phyloP scores from a whole-genome alignment of 768 basidiomycete genomes.

The Boletus edulis region DNA sequence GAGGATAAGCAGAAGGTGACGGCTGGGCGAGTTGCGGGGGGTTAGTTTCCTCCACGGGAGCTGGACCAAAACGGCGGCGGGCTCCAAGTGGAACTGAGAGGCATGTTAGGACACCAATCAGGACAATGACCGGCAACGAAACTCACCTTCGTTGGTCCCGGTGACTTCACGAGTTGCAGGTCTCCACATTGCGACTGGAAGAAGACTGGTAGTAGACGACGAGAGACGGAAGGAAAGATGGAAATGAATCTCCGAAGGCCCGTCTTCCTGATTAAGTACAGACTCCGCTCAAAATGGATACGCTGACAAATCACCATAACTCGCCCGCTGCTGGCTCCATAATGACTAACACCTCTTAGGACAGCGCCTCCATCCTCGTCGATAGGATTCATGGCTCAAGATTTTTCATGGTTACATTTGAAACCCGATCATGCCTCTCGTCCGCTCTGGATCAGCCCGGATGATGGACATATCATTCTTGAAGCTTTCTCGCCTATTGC shows the following conservation, averaged over 20 bases:
- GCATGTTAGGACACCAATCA: constrained; percentile 14
- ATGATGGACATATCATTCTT: constrained; percentile 90
- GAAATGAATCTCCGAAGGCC: constrained; percentile 35
- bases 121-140: neutral
- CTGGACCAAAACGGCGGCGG: constrained; percentile 89
- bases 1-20: constrained; percentile 82
- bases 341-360: constrained; percentile 8
- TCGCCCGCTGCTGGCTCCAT: neutral
- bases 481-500: constrained; percentile 98
- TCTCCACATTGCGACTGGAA: constrained; percentile 70
- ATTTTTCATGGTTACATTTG: constrained; percentile 83
- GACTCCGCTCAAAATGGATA: constrained; percentile 33
- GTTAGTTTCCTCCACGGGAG: constrained; percentile 74
- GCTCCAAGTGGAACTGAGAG: constrained; percentile 73
- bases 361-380: constrained; percentile 45
- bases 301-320: constrained; percentile 26
- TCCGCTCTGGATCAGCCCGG: constrained; percentile 95
- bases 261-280: constrained; percentile 23
- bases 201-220: constrained; percentile 25
- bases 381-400: constrained; percentile 80
- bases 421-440: constrained; percentile 90
- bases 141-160: constrained; percentile 88
- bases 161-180: constrained; percentile 87
- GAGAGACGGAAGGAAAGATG: constrained; percentile 18
- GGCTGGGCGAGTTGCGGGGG: constrained; percentile 87